phyloP scores from a whole-genome alignment of 2,329 filamentous ascomycete species.

The Colletotrichum paranaense region DNA sequence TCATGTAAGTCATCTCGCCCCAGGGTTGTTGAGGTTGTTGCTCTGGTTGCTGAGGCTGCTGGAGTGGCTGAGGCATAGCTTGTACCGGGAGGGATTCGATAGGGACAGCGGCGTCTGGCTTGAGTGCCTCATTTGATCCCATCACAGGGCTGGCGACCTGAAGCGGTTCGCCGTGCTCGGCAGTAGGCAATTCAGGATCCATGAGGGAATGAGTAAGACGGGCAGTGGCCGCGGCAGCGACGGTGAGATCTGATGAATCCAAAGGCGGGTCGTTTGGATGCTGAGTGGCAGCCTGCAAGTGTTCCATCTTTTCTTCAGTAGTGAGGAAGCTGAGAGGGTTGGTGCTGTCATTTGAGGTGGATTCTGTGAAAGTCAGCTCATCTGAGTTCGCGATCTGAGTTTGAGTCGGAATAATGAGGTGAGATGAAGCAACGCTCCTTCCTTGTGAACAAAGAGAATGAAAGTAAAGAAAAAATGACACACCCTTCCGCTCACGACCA shows the following conservation, averaged over 20 bases:
- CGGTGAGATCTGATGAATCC: conserved; percentile 62
- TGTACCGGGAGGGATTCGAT: not conserved
- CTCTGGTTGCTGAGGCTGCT: not conserved
- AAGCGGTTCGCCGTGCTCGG: conserved; percentile 19
- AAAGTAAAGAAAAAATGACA: conserved; percentile 26
- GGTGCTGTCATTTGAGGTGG: conserved; percentile 32
- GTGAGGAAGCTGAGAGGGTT: conserved; percentile 48
- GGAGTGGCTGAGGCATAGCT: not conserved
- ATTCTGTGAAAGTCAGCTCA: conserved; percentile 16
- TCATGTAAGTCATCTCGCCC: conserved; percentile 64
- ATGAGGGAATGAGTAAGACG: conserved; percentile 66
- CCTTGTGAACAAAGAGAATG: not conserved
- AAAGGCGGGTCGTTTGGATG: conserved; percentile 47
- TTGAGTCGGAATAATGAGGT: not conserved
- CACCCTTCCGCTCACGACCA: conserved; percentile 51
- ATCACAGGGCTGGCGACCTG: conserved; percentile 20
- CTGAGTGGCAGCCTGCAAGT: conserved; percentile 58
- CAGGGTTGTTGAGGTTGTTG: conserved; percentile 54
- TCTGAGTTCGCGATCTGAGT: not conserved
- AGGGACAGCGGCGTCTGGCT: not conserved
- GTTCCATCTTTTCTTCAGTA: conserved; percentile 54
- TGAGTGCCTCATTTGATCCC: conserved; percentile 18
- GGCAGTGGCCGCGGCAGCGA: conserved; percentile 67
- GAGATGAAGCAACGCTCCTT: not conserved
- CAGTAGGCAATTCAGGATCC: conserved; percentile 57